These are phyloP conservation scores for Margaritispora aquatica DNA, from an alignment of 495 filamentous ascomycete species.

Conservation along the genomic window DNA sequence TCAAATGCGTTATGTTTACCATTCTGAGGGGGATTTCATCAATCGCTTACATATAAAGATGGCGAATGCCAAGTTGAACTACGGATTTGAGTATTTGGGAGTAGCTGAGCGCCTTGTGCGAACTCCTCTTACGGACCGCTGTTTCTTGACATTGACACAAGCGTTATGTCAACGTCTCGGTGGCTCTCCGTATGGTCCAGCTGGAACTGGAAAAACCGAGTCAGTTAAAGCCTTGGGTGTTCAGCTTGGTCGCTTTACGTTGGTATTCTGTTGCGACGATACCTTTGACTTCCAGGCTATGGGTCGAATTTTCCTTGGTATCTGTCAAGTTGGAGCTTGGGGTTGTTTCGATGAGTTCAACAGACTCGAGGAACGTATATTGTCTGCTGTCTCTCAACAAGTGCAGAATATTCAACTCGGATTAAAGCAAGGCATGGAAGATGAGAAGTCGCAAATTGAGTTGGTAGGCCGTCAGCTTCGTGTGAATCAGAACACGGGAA, in stretches of 20 bases:
- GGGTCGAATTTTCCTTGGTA: conserved; percentile 98
- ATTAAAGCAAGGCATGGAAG: conserved; percentile 69
- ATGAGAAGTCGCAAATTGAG: conserved; percentile 82
- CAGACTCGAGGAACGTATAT: conserved; percentile 89
- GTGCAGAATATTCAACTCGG: conserved; percentile 98
- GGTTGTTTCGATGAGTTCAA: conserved; percentile 99
- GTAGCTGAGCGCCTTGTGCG: conserved; percentile 92
- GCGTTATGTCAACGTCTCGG: conserved; percentile 91
- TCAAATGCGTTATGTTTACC: conserved; percentile 97
- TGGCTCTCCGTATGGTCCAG: conserved; percentile 94
- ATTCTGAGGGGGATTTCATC: conserved; percentile 69
- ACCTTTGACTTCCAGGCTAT: conserved; percentile 99
- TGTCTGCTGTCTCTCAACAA: conserved; percentile 97
- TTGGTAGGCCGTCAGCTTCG: conserved; percentile 80
- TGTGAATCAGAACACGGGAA: conserved; percentile 88
- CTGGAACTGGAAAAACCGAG: conserved; percentile 98
- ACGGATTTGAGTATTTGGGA: conserved; percentile 97
- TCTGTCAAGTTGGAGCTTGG: conserved; percentile 98
- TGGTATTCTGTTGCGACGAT: conserved; percentile 98
- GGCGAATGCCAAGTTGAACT: conserved; percentile 92
- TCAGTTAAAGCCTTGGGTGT: conserved; percentile 97
- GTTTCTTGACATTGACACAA: conserved; percentile 95
- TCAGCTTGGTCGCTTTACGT: conserved; percentile 92
- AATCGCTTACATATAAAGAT: conserved; percentile 87
- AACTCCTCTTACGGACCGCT: conserved; percentile 93